These are phyloP conservation scores for Albatrellus sp. DNA, from an alignment of 1,284 basidiomycete genomes.

Conservation along the genomic window DNA sequence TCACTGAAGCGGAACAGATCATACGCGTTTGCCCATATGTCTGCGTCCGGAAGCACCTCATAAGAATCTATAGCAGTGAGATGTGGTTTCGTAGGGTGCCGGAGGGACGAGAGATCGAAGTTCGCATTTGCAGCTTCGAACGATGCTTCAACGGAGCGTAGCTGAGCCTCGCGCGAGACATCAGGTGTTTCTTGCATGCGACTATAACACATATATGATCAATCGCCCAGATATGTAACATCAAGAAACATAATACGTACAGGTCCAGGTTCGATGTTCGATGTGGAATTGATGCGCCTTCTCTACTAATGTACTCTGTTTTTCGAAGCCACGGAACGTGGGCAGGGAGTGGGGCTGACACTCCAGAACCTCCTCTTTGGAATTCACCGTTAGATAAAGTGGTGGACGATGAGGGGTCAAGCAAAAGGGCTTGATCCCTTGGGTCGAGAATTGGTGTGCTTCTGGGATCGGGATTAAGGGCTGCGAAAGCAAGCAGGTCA, in stretches of 20 bases:
- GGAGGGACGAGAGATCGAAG: slow-evolving; percentile 45
- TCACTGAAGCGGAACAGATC: slow-evolving; percentile 84
- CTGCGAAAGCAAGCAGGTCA: slow-evolving; percentile 21
- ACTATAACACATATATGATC: not conserved
- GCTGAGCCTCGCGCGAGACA: slow-evolving; percentile 68
- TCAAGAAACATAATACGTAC: slow-evolving; percentile 25
- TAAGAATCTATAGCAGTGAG: slow-evolving; percentile 75
- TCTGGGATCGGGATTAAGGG: slow-evolving; percentile 53
- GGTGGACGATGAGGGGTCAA: slow-evolving; percentile 31
- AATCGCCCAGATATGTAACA: not conserved
- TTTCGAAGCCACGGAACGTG: slow-evolving; percentile 84
- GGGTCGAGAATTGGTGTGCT: slow-evolving; percentile 56
- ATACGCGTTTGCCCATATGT: slow-evolving; percentile 85
- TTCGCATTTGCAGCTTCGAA: slow-evolving; percentile 56
- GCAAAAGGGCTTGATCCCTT: slow-evolving; percentile 56
- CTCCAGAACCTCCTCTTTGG: slow-evolving; percentile 20
- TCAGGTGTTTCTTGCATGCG: slow-evolving; percentile 44
- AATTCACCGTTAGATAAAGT: slow-evolving; percentile 25
- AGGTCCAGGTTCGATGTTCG: slow-evolving; percentile 27
- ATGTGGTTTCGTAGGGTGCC: slow-evolving; percentile 71
- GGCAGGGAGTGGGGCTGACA: slow-evolving; percentile 31
- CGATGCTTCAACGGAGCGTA: slow-evolving; percentile 73
- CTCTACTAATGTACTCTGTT: slow-evolving; percentile 75
- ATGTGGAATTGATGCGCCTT: slow-evolving; percentile 32
- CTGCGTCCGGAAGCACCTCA: slow-evolving; percentile 77